Conservation (phyloP, 73 alveolate species). For the Paramecium octaurelia region DNA sequence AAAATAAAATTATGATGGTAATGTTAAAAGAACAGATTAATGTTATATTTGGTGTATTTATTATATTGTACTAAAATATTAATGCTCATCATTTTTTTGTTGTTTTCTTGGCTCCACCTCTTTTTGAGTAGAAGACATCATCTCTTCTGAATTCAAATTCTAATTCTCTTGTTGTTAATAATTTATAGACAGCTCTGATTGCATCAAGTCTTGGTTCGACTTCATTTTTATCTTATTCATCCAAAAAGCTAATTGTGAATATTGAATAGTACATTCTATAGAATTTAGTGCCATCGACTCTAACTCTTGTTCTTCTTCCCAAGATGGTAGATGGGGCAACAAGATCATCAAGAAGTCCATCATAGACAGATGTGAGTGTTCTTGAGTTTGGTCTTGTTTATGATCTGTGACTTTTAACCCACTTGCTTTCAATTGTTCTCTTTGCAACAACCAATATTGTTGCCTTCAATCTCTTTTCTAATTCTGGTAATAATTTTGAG, state of each 20-base stretch:
- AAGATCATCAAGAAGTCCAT: constrained; percentile 63
- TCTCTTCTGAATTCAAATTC: constrained; percentile 38
- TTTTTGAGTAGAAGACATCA: not conserved
- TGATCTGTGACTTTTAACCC: constrained; percentile 62
- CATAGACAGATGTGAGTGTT: constrained; percentile 60
- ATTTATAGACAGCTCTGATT: constrained; percentile 1
- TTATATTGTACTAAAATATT: constrained; percentile 1
- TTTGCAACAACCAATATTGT: constrained; percentile 58
- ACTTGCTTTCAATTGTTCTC: constrained; percentile 53
- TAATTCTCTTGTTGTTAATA: constrained; percentile 35
- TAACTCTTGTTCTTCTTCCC: constrained; percentile 63
- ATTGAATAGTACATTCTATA: not conserved
- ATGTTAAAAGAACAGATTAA: not conserved
- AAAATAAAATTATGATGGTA: not conserved
- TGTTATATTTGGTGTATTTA: not conserved
- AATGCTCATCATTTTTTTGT: not conserved
- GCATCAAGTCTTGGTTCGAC: constrained; percentile 2
- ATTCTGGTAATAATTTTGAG: constrained; percentile 53
- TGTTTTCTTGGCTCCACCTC: not conserved
- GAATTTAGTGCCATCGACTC: constrained; percentile 61
- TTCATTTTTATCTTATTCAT: not conserved
- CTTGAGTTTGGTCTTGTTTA: constrained; percentile 59
- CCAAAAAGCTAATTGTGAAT: constrained; percentile 11
- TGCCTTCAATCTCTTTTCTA: constrained; percentile 58
- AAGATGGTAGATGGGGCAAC: constrained; percentile 52